phyloP scores from a whole-genome alignment of 192 early-diverging fungal species.

The Borealophlyctis nickersoniae region DNA sequence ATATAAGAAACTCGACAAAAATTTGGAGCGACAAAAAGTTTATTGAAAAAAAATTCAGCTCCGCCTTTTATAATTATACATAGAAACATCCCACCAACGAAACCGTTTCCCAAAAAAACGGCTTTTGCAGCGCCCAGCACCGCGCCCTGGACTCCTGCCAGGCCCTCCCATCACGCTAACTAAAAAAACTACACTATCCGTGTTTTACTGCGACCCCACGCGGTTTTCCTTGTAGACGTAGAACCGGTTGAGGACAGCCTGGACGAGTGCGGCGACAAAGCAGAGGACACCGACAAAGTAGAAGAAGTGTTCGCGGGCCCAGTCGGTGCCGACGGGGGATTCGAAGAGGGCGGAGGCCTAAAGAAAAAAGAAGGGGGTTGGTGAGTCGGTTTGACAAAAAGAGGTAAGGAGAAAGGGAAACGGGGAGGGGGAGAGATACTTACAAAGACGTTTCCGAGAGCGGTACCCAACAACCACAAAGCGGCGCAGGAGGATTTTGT shows the following conservation, averaged over 20 bases:
- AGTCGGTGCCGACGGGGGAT: slow-evolving; percentile 8
- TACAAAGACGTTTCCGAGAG: slow-evolving; percentile 47
- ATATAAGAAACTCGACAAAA: no score
- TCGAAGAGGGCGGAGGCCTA: slow-evolving; percentile 21
- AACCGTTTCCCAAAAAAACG: no score
- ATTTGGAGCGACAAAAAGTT: no score
- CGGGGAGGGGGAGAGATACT: slow-evolving; percentile 30
- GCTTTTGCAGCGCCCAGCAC: no score
- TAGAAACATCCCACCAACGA: no score
- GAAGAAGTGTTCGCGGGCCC: slow-evolving; percentile 32
- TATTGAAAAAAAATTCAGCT: no score
- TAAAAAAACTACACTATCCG: no score
- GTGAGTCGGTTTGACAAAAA: slow-evolving; percentile 23
- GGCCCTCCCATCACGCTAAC: no score
- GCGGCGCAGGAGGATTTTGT: slow-evolving; percentile 54
- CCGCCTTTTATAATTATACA: no score
- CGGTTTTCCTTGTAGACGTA: slow-evolving; percentile 47
- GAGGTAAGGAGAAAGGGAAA: slow-evolving; percentile 26
- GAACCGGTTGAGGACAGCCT: slow-evolving; percentile 43
- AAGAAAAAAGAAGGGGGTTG: slow-evolving; percentile 39
- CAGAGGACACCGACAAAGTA: slow-evolving; percentile 31
- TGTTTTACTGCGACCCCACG: no score
- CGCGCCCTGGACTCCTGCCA: no score
- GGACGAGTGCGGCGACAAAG: slow-evolving; percentile 33
- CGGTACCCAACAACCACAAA: slow-evolving; percentile 53